phyloP scores from a whole-genome alignment of 1,284 basidiomycete genomes.

The Chalciporus piperatoides region DNA sequence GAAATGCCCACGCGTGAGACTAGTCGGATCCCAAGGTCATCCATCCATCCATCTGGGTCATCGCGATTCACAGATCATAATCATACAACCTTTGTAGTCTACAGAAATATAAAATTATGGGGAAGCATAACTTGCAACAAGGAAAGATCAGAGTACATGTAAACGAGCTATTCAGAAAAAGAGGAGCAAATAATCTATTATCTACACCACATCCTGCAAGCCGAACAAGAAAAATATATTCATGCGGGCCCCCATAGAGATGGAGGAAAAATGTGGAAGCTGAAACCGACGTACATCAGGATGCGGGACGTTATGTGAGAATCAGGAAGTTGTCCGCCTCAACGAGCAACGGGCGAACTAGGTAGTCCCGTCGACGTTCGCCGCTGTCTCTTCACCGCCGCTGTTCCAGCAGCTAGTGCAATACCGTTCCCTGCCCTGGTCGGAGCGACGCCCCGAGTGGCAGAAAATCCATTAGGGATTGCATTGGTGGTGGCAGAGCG shows the following conservation, averaged over 20 bases:
- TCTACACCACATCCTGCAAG: conserved; percentile 30
- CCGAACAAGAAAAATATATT: conserved; percentile 35
- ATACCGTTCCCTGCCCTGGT: conserved; percentile 29
- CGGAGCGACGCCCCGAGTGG: conserved; percentile 39
- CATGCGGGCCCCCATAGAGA: conserved; percentile 20
- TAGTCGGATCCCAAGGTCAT: not conserved
- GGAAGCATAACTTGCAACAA: conserved; percentile 27
- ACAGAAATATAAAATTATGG: conserved; percentile 34
- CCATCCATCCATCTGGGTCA: not conserved
- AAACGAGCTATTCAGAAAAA: conserved; percentile 14
- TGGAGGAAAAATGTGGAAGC: conserved; percentile 2
- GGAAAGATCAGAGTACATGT: conserved; percentile 18
- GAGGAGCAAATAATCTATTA: conserved; percentile 33
- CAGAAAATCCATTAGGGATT: conserved; percentile 43
- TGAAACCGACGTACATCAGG: conserved; percentile 5
- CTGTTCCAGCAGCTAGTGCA: conserved; percentile 30
- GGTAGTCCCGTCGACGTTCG: conserved; percentile 60
- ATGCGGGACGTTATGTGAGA: conserved; percentile 7
- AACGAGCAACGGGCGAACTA: conserved; percentile 36
- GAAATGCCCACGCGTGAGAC: conserved; percentile 27
- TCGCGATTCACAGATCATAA: not conserved
- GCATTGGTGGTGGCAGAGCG: conserved; percentile 53
- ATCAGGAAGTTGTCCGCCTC: conserved; percentile 27
- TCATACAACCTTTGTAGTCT: conserved; percentile 22
- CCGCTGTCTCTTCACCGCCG: conserved; percentile 74